These are phyloP conservation scores for Akanthomyces muscarius DNA, from an alignment of 2,329 filamentous ascomycete genomes.

Conservation along the genomic window DNA sequence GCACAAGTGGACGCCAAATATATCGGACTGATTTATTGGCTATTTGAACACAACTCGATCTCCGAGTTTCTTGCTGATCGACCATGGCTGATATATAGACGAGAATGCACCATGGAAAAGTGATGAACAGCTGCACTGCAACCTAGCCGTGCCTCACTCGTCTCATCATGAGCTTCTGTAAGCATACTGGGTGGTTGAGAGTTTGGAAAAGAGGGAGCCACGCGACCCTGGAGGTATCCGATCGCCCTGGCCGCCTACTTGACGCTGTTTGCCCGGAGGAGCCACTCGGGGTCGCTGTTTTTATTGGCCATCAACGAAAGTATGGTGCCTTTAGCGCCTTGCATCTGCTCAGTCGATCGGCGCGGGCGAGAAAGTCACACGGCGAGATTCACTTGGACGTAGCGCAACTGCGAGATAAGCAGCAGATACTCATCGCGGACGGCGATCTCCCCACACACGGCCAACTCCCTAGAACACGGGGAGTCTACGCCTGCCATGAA, in stretches of 20 bases:
- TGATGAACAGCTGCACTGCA: neutral
- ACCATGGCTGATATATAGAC: neutral
- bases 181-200: constrained; percentile 13
- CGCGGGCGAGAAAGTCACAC: neutral
- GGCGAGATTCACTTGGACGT: constrained; percentile 8
- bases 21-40: neutral
- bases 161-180: constrained; percentile 10
- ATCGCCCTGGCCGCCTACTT: constrained; percentile 11
- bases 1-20: neutral
- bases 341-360: neutral
- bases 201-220: constrained; percentile 6
- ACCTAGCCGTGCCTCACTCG: neutral
- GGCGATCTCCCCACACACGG: constrained; percentile 13
- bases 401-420: neutral
- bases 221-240: constrained; percentile 10
- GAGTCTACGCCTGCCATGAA: constrained; percentile 9
- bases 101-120: neutral
- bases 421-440: constrained; percentile 8
- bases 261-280: constrained; percentile 6
- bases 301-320: constrained; percentile 14
- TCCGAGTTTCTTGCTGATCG: neutral
- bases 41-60: neutral
- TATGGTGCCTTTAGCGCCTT: neutral
- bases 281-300: neutral
- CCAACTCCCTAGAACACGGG: constrained; percentile 1